Base-by-base conservation (phyloP, 2,329 filamentous ascomycete species). In the Stachybotrys elegans region DNA sequence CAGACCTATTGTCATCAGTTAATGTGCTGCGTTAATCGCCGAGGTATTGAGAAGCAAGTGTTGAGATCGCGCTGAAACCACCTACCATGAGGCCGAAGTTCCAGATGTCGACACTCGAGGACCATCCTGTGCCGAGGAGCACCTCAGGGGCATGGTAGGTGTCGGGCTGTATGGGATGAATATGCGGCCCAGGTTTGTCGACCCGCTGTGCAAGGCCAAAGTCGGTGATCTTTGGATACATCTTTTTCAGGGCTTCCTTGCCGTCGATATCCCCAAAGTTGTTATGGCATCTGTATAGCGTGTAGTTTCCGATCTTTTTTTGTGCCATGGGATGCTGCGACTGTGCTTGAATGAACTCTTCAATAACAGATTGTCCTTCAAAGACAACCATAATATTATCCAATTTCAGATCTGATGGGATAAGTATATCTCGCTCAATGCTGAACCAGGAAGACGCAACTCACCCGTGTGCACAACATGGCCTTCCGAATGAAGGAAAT, bases 401-500 rank as follows among this genome's bases (percentile, higher is more conserved):
- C 5, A 50, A 34, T 25, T 57, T 57, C 3, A 57, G 20, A 31
- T 57, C 54, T 57, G 21, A 16, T 29, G 20, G 2, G 22, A 37
- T 21, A n/a, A n/a, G n/a, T n/a, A n/a, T n/a, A n/a, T n/a, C n/a
- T n/a, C n/a, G n/a, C n/a, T 34, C 1, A 19, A 16, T 6, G 36
- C 14, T 12, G 13, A 16, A 37, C 25, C 21, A 19, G 25, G 12
- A n/a, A n/a, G n/a, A n/a, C n/a, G n/a, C 21, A 34, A 47, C 50
- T 25, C 58, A 69, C 67, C 67, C 40, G 66, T 72, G 51, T 74
- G 70, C 19, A 71, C 59, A 45, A 74, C 52, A 27, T 65, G 63
- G 54, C 62, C 66, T 49, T 71, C 63, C 5, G 57, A 60, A 48
- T 73, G 69, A 31, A 73, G 50, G 22, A 54, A 60, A 38, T 73